These are phyloP conservation scores for Stevia rebaudiana DNA, from an alignment of 140 eudicot species.

Conservation along the genomic window DNA sequence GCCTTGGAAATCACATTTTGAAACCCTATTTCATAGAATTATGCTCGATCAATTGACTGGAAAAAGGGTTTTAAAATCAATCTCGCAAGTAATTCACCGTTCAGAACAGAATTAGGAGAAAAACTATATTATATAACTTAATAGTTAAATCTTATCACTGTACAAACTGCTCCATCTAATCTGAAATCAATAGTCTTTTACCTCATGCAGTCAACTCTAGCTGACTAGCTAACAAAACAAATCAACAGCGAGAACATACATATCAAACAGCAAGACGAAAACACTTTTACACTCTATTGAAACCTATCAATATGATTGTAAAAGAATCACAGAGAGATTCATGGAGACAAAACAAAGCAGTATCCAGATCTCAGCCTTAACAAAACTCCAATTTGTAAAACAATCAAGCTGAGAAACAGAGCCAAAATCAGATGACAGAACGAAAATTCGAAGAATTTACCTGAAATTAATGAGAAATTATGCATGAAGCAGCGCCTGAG, in stretches of 20 bases:
- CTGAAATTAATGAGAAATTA: slow-evolving; percentile 6
- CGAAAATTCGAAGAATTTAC: slow-evolving; percentile 15
- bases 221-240: neutral
- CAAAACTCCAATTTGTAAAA: neutral
- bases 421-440: neutral
- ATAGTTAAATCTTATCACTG: too few relatives aligned
- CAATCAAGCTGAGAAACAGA: neutral
- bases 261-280: slow-evolving; percentile 7
- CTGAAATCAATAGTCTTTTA: neutral
- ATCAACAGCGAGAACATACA: neutral
- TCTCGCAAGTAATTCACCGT: neutral
- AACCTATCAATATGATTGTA: neutral
- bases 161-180: slow-evolving; percentile 13
- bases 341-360: neutral
- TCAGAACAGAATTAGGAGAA: neutral
- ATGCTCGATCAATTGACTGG: neutral
- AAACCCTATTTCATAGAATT: slow-evolving; percentile 12
- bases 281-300: slow-evolving; percentile 1
- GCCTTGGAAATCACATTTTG: slow-evolving; percentile 11
- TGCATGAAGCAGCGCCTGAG: neutral
- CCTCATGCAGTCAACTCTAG: slow-evolving; percentile 15
- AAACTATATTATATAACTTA: neutral
- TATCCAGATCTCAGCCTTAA: slow-evolving; percentile 33
- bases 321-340: neutral
- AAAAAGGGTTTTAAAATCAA: neutral